Evolutionary conservation across 768 basidiomycete species (phyloP), one percentile per base, ranked within the genome.

Genomic region (Gelatoporia subvermispora): DNA sequence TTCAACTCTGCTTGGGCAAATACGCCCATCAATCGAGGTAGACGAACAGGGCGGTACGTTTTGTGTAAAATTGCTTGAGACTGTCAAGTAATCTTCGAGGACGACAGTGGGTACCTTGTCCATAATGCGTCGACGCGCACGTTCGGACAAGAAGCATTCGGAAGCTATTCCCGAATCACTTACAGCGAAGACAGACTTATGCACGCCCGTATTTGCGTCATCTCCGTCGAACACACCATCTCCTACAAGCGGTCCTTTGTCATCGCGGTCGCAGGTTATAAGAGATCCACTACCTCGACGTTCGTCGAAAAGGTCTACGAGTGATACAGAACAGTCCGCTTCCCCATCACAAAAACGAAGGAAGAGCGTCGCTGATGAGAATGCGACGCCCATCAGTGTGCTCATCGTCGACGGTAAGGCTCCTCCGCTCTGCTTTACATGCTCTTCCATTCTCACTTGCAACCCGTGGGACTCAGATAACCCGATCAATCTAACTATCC

Each of bases 311-410:
- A 65, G 72, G 17, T 55, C 65, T 15, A 49, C 55, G 13, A 61
- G 61, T 18, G 64, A 67, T 38, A 56, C 57, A 40, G 56, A 58
- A 35, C 50, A 59, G 9, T 60, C 58, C n/a, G 52, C 64, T 31
- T 52, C 63, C 5, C 53, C 60, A 52, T 20, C 65, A 43, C 56
- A 67, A 43, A 82, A 79, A 66, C 80, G 73, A 45, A 68, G 68
- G 22, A 83, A 81, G 59, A 69, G 69, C 20, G 55, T 69, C 8
- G 85, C 88, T 48, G 74, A 76, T 22, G 83, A 82, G 50, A 85
- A 97, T 24, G 86, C 95, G 2, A 95, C 96, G 3, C 96, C 96
- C 0, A 97, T 99, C 62, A 95, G 89, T 59, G 96, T 99, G 1
- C 77, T 99, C 58, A 96, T 99, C 60, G 96, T 98, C 35, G 96